phyloP scores from a whole-genome alignment of 306 rosid species.

The Begonia loranthoides region DNA sequence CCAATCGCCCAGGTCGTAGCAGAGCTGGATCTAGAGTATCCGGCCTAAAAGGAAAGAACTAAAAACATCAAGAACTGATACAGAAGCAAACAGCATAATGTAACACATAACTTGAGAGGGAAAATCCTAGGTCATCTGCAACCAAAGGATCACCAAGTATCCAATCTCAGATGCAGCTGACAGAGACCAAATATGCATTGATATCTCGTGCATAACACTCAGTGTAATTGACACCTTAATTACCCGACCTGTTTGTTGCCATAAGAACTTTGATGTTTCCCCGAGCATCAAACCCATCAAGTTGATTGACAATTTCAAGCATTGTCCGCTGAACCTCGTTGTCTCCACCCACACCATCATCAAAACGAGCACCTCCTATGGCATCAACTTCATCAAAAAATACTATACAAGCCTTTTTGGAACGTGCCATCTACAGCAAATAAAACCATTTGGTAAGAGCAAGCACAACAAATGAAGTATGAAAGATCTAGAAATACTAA shows the following conservation, averaged over 20 bases:
- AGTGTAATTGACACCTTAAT: background rate
- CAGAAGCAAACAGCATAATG: background rate
- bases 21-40: slow-evolving; percentile 97
- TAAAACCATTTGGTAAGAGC: background rate
- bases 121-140: background rate
- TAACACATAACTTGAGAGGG: background rate
- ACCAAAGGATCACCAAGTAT: background rate
- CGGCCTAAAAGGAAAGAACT: slow-evolving; percentile 38
- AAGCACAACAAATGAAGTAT: background rate
- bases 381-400: slow-evolving; percentile 99
- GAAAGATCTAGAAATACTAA: background rate
- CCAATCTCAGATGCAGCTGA: background rate
- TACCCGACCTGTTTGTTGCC: slow-evolving; percentile 91
- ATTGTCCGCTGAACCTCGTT: slow-evolving; percentile 96
- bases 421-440: slow-evolving; percentile 79
- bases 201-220: background rate
- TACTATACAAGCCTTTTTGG: slow-evolving; percentile 95
- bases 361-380: slow-evolving; percentile 98
- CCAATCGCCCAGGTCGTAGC: slow-evolving; percentile 88
- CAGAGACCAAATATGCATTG: background rate
- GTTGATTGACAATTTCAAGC: slow-evolving; percentile 99
- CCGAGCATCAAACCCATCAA: slow-evolving; percentile 97
- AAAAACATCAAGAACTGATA: background rate
- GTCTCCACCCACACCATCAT: slow-evolving; percentile 98
- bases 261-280: slow-evolving; percentile 96